Evolutionary conservation across 768 basidiomycete genomes (phyloP).

Genomic region (Hericium coralloides): DNA sequence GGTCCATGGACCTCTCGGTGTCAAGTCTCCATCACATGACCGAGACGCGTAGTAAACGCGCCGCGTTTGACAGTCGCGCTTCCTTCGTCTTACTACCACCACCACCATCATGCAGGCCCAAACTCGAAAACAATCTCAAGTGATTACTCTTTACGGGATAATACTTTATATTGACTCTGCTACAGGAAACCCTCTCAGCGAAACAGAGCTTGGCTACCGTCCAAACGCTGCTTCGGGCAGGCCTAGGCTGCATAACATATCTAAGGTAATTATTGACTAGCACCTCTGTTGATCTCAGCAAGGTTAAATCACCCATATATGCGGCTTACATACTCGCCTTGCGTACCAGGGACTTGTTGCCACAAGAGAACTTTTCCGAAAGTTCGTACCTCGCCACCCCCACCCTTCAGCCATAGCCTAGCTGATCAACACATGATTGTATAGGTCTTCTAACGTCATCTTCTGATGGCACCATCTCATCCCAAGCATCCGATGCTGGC

Average conservation of each 20-base stretch:
- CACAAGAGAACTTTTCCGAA: conserved; percentile 70
- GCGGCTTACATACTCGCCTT: conserved; percentile 1
- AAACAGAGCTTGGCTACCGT: conserved; percentile 64
- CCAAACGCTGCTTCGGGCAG: conserved; percentile 63
- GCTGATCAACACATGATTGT: background rate
- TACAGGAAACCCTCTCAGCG: conserved; percentile 21
- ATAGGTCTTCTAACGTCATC: conserved; percentile 49
- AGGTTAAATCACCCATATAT: conserved; percentile 3
- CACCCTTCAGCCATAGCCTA: background rate
- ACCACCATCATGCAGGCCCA: conserved; percentile 32
- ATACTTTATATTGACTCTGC: background rate
- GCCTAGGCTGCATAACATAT: conserved; percentile 70
- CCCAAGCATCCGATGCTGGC: conserved; percentile 23
- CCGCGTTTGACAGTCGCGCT: background rate
- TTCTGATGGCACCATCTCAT: conserved; percentile 22
- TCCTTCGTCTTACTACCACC: background rate
- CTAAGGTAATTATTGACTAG: conserved; percentile 39
- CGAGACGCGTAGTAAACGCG: background rate
- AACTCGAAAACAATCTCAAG: conserved; percentile 20
- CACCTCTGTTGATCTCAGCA: background rate
- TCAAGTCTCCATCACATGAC: background rate
- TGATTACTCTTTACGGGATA: background rate
- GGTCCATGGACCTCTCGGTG: too few species aligned
- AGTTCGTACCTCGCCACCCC: conserved; percentile 29
- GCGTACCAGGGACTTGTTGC: conserved; percentile 53